Base-by-base conservation (phyloP, 306 rosid species). In the Vigna nakashimae region DNA sequence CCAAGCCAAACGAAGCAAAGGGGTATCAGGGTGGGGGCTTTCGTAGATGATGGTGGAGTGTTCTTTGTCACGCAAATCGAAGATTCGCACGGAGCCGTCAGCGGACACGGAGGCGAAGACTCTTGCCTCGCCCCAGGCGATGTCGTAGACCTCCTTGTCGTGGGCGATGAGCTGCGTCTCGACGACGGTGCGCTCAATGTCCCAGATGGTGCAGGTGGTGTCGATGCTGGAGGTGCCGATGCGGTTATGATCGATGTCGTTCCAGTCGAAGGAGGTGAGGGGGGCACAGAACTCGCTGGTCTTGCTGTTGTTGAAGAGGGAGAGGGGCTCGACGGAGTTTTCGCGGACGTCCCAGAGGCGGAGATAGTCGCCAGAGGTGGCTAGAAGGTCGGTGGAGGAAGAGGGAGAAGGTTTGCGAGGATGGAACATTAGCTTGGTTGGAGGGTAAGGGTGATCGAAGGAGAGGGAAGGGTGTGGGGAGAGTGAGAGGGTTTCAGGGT, bases 161-260 rank as follows among this genome's bases (percentile, higher is more conserved):
- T 95, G 99, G 9, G 99, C 99, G n/a, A 95, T 95, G 24, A 95
- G 90, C 88, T 95, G 99, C 17, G 99, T 95, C 48, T 95, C 99
- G 0, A 95, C 99, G 26, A 89, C 94, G 4, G 85, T 82, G 59
- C 80, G 88, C 6, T 95, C 98, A 14, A 95, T 82, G 58, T 95
- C 98, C 98, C 98, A 95, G 45, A 95, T 79, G 8, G 98, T 95
- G 26, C 98, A 95, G 0, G 98, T 95, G 10, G 98, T 95, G 85
- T 95, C 98, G 67, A 95, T 95, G 87, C 97, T 91, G 4, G 97
- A 95, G 4, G 98, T 95, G 0, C 93, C 98, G 11, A 95, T 88
- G 15, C 98, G 84, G 6, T 87, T 82, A 18, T 96, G 98, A 22
- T 95, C 99, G 69, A 92, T 52, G 12, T 95, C 94, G 76, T 95